Conservation (phyloP, 176 grass and related monocot species). For the Cenchrus purpureus region DNA sequence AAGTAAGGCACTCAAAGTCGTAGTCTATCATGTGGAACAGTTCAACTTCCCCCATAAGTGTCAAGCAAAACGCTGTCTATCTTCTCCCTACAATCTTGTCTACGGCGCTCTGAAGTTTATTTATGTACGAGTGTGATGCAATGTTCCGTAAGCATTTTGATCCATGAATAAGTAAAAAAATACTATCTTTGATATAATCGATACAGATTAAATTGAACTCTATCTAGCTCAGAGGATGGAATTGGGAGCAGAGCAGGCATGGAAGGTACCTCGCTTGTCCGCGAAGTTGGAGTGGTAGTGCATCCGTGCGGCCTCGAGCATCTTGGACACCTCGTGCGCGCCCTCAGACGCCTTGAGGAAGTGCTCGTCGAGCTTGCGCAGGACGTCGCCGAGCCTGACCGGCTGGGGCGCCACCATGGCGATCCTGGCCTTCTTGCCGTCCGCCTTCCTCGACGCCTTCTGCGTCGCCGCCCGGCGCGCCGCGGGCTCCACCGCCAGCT, state of each 20-base stretch:
- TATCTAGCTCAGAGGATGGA: background rate
- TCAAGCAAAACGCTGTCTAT: background rate
- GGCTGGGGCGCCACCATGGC: conserved; percentile 23
- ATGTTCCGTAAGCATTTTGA: background rate
- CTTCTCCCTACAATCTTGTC: background rate
- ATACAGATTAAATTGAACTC: background rate
- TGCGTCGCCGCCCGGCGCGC: conserved; percentile 25
- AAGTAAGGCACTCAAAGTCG: conserved; percentile 15
- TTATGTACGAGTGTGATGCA: background rate
- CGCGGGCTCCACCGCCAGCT: conserved; percentile 9
- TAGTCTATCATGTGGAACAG: conserved; percentile 17
- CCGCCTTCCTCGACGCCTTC: conserved; percentile 51
- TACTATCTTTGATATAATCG: background rate
- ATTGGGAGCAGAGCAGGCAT: background rate
- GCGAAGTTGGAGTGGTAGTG: conserved; percentile 98
- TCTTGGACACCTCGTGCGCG: conserved; percentile 83
- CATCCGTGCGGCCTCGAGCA: conserved; percentile 86
- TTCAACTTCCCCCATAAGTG: conserved; percentile 11
- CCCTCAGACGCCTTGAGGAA: conserved; percentile 78
- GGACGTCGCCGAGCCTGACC: conserved; percentile 57
- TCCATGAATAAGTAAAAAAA: background rate
- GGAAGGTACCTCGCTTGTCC: conserved; percentile 64
- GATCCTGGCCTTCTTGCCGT: conserved; percentile 52
- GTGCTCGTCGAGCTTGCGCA: conserved; percentile 68
- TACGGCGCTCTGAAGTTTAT: background rate